A percentile compares a stretch with the other conserved stretches of the same genome.
Evolutionary conservation across 495 filamentous ascomycete genomes (phyloP).

Genomic region (Letharia lupina): DNA sequence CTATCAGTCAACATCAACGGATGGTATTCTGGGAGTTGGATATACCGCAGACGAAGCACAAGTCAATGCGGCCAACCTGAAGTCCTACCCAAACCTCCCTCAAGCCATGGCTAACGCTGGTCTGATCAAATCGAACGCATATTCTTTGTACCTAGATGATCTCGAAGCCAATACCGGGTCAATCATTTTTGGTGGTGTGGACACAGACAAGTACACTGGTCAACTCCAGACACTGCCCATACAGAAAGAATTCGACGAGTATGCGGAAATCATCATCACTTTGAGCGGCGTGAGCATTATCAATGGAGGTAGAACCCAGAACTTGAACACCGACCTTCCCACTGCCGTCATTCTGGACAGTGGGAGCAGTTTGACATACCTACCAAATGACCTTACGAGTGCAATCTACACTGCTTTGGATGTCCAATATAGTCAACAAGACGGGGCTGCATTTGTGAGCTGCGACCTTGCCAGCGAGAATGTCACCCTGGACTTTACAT

Average conservation of each 20-base stretch:
- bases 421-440: conserved; percentile 50
- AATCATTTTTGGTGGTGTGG: conserved; percentile 88
- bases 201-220: conserved; percentile 69
- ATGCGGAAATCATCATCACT: conserved; percentile 74
- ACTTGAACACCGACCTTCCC: conserved; percentile 42
- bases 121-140: conserved; percentile 71
- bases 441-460: conserved; percentile 50
- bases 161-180: conserved; percentile 60
- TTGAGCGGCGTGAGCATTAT: conserved; percentile 54
- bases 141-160: conserved; percentile 54
- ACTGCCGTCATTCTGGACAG: conserved; percentile 75
- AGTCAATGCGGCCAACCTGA: conserved; percentile 49
- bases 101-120: conserved; percentile 60
- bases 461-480: conserved; percentile 57
- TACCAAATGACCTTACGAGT: conserved; percentile 60
- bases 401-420: conserved; percentile 55
- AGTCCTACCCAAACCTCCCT: conserved; percentile 72
- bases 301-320: conserved; percentile 34
- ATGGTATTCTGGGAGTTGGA: conserved; percentile 90
- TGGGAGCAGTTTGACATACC: conserved; percentile 82
- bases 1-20: conserved; percentile 57
- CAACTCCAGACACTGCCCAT: conserved; percentile 69
- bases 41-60: conserved; percentile 76
- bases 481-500: conserved; percentile 59
- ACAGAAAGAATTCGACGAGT: conserved; percentile 47